These are phyloP conservation scores for Lyophyllum atratum DNA, from an alignment of 768 basidiomycete species.

Conservation along the genomic window DNA sequence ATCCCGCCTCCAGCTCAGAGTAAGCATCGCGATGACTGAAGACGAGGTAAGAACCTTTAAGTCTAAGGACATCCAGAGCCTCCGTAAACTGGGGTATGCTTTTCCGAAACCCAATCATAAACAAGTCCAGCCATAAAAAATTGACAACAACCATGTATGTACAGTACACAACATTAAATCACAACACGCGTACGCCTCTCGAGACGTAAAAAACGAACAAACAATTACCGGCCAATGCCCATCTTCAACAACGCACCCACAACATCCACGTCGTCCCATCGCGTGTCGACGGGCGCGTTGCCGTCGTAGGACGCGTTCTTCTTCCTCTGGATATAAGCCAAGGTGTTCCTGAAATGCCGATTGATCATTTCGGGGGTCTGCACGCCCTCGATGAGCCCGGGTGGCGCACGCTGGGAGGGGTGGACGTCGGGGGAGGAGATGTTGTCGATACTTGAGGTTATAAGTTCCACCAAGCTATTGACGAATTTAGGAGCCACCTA, in stretches of 20 bases:
- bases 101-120: no score
- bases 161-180: slow-evolving; percentile 15
- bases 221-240: slow-evolving; percentile 63
- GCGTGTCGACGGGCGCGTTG: slow-evolving; percentile 39
- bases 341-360: slow-evolving; percentile 90
- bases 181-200: background rate
- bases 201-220: background rate
- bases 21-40: no score
- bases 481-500: slow-evolving; percentile 95
- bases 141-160: slow-evolving; percentile 4
- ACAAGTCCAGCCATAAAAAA: slow-evolving; percentile 2
- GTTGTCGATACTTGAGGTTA: slow-evolving; percentile 91
- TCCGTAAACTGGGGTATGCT: no score
- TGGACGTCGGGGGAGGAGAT: slow-evolving; percentile 88
- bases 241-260: slow-evolving; percentile 89
- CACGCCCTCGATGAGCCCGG: slow-evolving; percentile 89
- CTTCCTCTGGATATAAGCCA: slow-evolving; percentile 78
- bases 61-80: no score
- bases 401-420: slow-evolving; percentile 83
- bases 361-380: slow-evolving; percentile 93
- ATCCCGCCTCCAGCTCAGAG: no score
- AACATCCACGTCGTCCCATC: slow-evolving; percentile 89
- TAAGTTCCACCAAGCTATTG: slow-evolving; percentile 93
- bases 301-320: slow-evolving; percentile 56
- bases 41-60: no score